These are phyloP conservation scores for Venturia pyrina DNA, from an alignment of 2,329 filamentous ascomycete genomes.

Conservation along the genomic window DNA sequence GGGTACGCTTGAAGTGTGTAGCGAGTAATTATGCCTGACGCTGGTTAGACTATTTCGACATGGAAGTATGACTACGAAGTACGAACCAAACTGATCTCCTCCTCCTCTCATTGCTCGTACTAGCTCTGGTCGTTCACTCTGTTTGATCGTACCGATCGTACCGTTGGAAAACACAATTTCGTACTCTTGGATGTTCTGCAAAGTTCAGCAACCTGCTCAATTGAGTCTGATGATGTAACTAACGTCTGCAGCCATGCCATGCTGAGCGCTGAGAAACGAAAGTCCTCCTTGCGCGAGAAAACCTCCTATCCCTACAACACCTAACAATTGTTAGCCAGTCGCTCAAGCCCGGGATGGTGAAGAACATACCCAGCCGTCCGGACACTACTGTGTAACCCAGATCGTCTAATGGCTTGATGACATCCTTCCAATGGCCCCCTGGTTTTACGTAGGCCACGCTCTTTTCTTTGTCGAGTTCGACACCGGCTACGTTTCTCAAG, in stretches of 20 bases:
- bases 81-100: conserved; percentile 22
- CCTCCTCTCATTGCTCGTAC: conserved; percentile 21
- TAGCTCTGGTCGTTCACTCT: conserved; percentile 18
- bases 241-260: conserved; percentile 13
- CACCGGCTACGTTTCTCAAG: conserved; percentile 25
- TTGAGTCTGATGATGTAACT: too few relatives aligned
- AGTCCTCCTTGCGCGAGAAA: conserved; percentile 11
- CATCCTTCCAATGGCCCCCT: conserved; percentile 32
- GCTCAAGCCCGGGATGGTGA: background rate
- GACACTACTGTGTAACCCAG: conserved; percentile 26
- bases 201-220: background rate
- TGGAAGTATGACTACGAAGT: conserved; percentile 18
- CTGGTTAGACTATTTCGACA: conserved; percentile 12
- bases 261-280: conserved; percentile 8
- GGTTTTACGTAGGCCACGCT: conserved; percentile 29
- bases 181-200: conserved; percentile 15
- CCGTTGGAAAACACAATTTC: conserved; percentile 19
- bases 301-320: conserved; percentile 13
- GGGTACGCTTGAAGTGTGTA: conserved; percentile 24
- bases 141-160: conserved; percentile 20
- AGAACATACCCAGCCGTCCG: conserved; percentile 18
- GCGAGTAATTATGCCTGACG: conserved; percentile 24
- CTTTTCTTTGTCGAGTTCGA: conserved; percentile 25
- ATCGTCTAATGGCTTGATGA: conserved; percentile 25
- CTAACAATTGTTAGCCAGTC: background rate